Evolutionary conservation across 306 rosid genomes (phyloP), one percentile per base, ranked within the genome.

Genomic region (Quercus bicolor): DNA sequence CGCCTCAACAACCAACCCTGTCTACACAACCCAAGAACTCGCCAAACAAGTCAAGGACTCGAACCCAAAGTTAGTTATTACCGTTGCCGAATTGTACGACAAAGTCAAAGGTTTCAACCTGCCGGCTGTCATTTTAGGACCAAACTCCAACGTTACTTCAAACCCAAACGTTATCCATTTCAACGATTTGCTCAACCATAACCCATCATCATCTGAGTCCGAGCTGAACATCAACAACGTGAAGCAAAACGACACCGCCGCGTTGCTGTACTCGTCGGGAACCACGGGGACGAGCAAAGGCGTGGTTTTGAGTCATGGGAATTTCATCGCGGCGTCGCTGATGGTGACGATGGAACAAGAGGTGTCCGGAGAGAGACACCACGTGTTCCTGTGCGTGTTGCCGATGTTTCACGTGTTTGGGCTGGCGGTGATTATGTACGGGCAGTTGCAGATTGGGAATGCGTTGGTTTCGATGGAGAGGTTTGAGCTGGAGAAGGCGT

Each of bases 401-500:
- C 98, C 97, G 0, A 91, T 95, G 97, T 95, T 92, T 70, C 98
- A 95, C 68, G 93, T 95, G 51, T 91, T 92, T 45, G 98, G 98
- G 21, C 71, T 95, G 68, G 59, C 77, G 1, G 82, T 90, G n/a
- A 76, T 92, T n/a, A 15, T 76, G 14, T 90, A 72, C 77, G 12
- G 91, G 55, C 85, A 85, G 86, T 87, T 94, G 34, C 88, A 78
- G 74, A 80, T 82, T 48, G 98, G 97, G 34, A 88, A 83, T 21
- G 70, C 91, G 12, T 77, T 92, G 33, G 88, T 94, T 69, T 77
- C 78, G 0, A 81, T 90, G 94, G 72, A 75, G 62, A 86, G 73
- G 45, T 92, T 94, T 59, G 85, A 88, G 69, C 78, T 94, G 19
- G 89, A 89, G 82, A 84, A 69, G 80, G 53, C 87, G 56, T 54